Evolutionary conservation across 257 asterid genomes (phyloP), one percentile per base, ranked within the genome.

Genomic region (Nicotiana benthamiana): DNA sequence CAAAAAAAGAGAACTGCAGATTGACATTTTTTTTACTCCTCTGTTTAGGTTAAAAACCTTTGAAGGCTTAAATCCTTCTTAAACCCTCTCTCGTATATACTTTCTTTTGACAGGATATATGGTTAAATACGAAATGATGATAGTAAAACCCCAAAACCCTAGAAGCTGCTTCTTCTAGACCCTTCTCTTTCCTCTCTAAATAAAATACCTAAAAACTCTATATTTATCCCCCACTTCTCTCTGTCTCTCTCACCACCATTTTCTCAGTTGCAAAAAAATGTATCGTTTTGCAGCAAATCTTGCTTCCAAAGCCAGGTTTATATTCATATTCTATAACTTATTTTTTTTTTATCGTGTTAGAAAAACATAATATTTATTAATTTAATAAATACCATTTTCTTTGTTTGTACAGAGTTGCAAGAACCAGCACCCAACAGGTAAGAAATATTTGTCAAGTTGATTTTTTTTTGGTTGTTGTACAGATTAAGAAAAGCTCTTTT

Each of bases 281-380:
- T 90, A 95, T 80, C 92, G 98, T 18, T 91, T 90, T 80, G 96
- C 93, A 59, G 95, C 97, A 63, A 93, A 93, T 88, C 90, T 95
- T 78, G 98, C 93, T 52, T 89, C 96, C 22, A 93, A 90, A 81
- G 89, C 93, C 85, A 90, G 91, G 92, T 90, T 81, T 26, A 10
- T 56, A 27, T 27, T 1, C 17, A 12, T 28, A 4, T 52, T 79
- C 1, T 20, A 10, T 30, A 11, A 60, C 7, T 28, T n/a, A n/a
- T n/a, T 51, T 6, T 9, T 75, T 5, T 32, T 34, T 59, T 7
- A 2, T 57, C 3, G 22, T 22, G 18, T 3, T 62, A 28, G 20
- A 56, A 54, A 22, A 28, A 16, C 27, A 48, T 2, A 24, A 62
- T 53, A 20, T 62, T 9, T 24, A 32, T 75, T 24, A 4, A 13